Base-by-base conservation (phyloP, 106 monocot species). In the Xerophyta viscosa region DNA sequence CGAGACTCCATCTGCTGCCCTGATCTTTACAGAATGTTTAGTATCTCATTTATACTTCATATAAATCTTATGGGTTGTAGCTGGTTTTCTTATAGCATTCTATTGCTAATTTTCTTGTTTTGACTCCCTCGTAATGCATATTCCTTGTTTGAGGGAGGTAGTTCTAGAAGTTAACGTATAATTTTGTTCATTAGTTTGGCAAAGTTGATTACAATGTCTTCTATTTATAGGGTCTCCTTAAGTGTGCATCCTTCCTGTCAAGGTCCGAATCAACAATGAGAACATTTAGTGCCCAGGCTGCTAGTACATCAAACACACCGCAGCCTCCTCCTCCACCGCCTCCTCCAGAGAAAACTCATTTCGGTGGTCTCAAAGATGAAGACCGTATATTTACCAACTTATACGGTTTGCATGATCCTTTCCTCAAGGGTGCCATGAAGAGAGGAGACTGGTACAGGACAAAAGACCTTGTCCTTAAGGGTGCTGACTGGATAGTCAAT, bases 401-500 rank as follows among this genome's bases (percentile, higher is more conserved):
- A 2, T 82, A 82, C 66, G 82, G 77, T 17, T 33, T 77, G 31
- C 72, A 82, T 69, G 77, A 82, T 36, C 77, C 77, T 61, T 82
- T 82, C 44, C 82, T 82, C 21, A 82, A 77, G 58, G 77, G 82
- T 24, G 77, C 82, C 8, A 77, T 77, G 82, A 72, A 82, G 60
- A 43, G 82, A 24, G 82, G 82, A 26, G 82, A 82, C 53, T 82
- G 77, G 77, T 57, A 77, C 26, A 52, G 82, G 21, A 82, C 82
- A 24, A 82, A 82, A 44, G 82, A 82, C 31, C 30, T 82, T 48
- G 82, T 82, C 0, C 33, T 77, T 22, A 73, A 77, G 55, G 82
- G 82, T 29, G 13, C 77, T 23, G 82, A 82, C 47, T 82, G 82
- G 82, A 82, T 82, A 37, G 82, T 82, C 25, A 70, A 72, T 62